Evolutionary conservation across 148 eudicot genomes (phyloP).

Genomic region (Camellia lanceoleosa): DNA sequence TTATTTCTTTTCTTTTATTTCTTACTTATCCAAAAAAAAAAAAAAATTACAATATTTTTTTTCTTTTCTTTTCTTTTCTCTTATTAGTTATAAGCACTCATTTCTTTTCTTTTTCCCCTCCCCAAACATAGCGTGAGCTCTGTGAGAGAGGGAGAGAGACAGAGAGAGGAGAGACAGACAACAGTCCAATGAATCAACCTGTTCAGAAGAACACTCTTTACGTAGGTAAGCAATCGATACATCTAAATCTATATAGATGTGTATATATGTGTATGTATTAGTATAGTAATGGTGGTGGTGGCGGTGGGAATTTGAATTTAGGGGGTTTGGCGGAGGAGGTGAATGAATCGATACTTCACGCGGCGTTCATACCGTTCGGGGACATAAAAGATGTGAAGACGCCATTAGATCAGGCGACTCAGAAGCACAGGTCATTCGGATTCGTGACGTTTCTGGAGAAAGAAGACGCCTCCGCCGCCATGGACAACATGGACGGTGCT

Average conservation of each 20-base stretch:
- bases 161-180: too few species aligned
- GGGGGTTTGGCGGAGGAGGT: constrained; percentile 94
- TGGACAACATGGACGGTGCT: constrained; percentile 98
- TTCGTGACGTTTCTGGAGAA: constrained; percentile 88
- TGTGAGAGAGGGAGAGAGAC: too few species aligned
- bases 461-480: constrained; percentile 92
- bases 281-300: neutral
- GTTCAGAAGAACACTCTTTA: constrained; percentile 95
- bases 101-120: too few species aligned
- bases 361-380: constrained; percentile 93
- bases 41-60: too few species aligned
- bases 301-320: neutral
- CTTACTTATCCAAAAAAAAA: too few species aligned
- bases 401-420: constrained; percentile 85
- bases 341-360: constrained; percentile 76
- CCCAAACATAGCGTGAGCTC: too few species aligned
- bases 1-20: too few species aligned
- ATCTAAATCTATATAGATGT: neutral
- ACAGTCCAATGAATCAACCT: constrained; percentile 45
- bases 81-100: too few species aligned
- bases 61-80: too few species aligned
- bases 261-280: neutral
- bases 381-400: constrained; percentile 97
- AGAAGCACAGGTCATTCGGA: constrained; percentile 94
- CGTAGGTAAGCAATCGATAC: constrained; percentile 40